These are phyloP conservation scores for Pythium dissotocum DNA, from an alignment of 352 stramenopile species.

Conservation along the genomic window DNA sequence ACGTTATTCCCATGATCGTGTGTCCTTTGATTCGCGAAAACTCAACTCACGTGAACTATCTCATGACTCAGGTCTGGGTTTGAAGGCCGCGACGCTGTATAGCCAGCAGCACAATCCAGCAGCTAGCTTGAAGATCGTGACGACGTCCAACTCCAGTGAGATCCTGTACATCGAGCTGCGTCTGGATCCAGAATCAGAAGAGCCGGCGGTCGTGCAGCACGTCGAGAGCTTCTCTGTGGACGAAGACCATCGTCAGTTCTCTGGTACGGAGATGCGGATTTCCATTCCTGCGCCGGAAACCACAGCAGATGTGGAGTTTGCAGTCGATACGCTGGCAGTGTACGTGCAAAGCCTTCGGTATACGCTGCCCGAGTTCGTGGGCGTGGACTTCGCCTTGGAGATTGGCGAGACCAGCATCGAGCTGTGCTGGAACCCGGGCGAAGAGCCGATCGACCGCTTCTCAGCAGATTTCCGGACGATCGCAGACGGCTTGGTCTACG, in stretches of 20 bases:
- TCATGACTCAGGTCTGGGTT: conserved; percentile 46
- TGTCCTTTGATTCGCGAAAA: neutral
- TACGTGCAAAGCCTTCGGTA: conserved; percentile 80
- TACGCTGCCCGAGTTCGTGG: conserved; percentile 47
- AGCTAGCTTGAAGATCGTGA: conserved; percentile 60
- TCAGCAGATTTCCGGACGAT: conserved; percentile 40
- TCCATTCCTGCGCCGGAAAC: conserved; percentile 46
- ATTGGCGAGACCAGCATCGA: conserved; percentile 36
- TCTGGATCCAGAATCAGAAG: conserved; percentile 63
- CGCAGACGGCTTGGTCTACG: conserved; percentile 49
- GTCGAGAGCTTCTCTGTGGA: conserved; percentile 59
- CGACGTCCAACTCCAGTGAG: conserved; percentile 54
- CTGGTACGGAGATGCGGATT: conserved; percentile 77
- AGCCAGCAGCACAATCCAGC: conserved; percentile 48
- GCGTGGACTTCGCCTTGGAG: conserved; percentile 61
- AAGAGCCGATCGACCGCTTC: conserved; percentile 66
- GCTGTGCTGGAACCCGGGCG: conserved; percentile 38
- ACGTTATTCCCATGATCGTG: neutral
- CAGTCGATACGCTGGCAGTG: conserved; percentile 45
- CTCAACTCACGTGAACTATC: neutral
- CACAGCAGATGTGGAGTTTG: conserved; percentile 39
- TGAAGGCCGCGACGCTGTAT: conserved; percentile 80
- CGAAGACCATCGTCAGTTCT: conserved; percentile 67
- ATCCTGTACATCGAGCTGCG: conserved; percentile 70
- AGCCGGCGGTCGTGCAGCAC: conserved; percentile 60